A percentile compares a stretch with the other conserved stretches of the same genome.
Evolutionary conservation across 768 basidiomycete genomes (phyloP).

Genomic region (Pleurotus pulmonarius): DNA sequence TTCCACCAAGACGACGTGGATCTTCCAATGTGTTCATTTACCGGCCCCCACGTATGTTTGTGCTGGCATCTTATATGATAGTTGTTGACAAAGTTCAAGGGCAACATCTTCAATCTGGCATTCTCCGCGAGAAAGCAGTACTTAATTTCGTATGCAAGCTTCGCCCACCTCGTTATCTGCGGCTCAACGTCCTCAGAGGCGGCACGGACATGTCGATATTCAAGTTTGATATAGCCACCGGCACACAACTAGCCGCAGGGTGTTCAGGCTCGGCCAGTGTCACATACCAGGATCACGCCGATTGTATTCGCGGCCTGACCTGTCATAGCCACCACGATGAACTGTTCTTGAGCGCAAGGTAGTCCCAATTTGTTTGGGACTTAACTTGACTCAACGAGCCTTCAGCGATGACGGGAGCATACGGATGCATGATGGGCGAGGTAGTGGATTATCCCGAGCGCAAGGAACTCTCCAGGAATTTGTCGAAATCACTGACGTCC

Average conservation of each 20-base stretch:
- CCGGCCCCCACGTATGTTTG: conserved; percentile 41
- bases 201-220: conserved; percentile 49
- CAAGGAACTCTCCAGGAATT: conserved; percentile 50
- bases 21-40: conserved; percentile 35
- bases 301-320: conserved; percentile 59
- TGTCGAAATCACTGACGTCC: conserved; percentile 59
- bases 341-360: conserved; percentile 70
- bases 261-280: neutral
- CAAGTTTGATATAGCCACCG: conserved; percentile 45
- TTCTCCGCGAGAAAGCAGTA: conserved; percentile 67
- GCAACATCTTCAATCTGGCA: conserved; percentile 65
- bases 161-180: neutral
- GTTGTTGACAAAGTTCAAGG: conserved; percentile 33
- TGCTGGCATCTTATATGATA: neutral
- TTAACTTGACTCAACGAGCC: neutral
- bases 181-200: conserved; percentile 34
- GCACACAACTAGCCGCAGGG: neutral
- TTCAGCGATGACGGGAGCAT: conserved; percentile 70
- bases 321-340: conserved; percentile 69
- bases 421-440: conserved; percentile 56
- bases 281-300: conserved; percentile 15
- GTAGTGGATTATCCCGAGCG: conserved; percentile 26
- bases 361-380: conserved; percentile 13
- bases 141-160: conserved; percentile 55
- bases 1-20: conserved; percentile 56